A percentile compares a stretch with the other conserved stretches of the same genome.
Conservation (phyloP, 2,329 filamentous ascomycete genomes). For the Claviceps africana region DNA sequence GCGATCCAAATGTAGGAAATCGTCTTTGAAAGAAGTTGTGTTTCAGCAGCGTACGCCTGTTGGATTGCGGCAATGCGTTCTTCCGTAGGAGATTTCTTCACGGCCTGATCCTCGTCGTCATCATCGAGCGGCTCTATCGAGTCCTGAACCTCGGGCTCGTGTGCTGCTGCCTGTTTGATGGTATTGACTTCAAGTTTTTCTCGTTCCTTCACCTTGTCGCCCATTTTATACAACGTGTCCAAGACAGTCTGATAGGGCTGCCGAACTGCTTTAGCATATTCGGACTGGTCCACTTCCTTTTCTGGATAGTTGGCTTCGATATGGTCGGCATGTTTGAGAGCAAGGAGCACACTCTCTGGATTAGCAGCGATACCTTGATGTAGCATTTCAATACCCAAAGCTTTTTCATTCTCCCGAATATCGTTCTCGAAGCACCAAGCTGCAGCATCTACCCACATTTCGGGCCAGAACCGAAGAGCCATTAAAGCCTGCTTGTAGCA, state of each 20-base stretch:
- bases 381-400: slow-evolving; percentile 60
- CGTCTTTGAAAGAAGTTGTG: slow-evolving; percentile 63
- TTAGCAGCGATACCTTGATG: slow-evolving; percentile 75
- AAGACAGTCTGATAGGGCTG: slow-evolving; percentile 74
- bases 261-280: slow-evolving; percentile 64
- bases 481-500: slow-evolving; percentile 90
- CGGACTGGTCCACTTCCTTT: slow-evolving; percentile 64
- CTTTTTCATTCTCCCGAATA: slow-evolving; percentile 45
- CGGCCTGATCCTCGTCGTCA: slow-evolving; percentile 27
- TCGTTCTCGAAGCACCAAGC: slow-evolving; percentile 81
- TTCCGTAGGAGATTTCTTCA: slow-evolving; percentile 45
- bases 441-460: slow-evolving; percentile 89
- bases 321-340: slow-evolving; percentile 78
- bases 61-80: slow-evolving; percentile 47
- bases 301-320: slow-evolving; percentile 66
- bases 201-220: slow-evolving; percentile 55
- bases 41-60: slow-evolving; percentile 57
- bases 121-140: slow-evolving; percentile 35
- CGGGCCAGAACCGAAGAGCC: slow-evolving; percentile 86
- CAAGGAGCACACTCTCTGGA: slow-evolving; percentile 81
- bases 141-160: slow-evolving; percentile 21
- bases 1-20: slow-evolving; percentile 94
- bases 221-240: slow-evolving; percentile 75
- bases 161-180: slow-evolving; percentile 37
- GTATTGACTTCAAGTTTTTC: slow-evolving; percentile 44